Evolutionary conservation across 805 yeast species (phyloP).

Genomic region (Scheffersomyces lignosus): DNA sequence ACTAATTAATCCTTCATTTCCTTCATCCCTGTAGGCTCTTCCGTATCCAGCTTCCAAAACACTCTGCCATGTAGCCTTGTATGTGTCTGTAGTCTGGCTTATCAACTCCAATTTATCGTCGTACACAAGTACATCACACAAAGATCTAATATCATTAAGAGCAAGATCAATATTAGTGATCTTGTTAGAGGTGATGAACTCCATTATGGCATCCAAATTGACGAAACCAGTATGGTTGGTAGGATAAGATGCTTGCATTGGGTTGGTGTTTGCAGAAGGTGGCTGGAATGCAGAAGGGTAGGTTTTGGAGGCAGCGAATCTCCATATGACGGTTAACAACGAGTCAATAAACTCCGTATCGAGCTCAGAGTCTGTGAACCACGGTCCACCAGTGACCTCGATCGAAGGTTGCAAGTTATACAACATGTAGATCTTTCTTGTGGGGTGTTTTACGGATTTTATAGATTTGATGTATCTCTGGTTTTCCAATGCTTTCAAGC

Average conservation of each 20-base stretch:
- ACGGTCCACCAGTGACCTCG: constrained; percentile 98
- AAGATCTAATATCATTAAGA: constrained; percentile 68
- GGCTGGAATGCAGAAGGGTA: constrained; percentile 70
- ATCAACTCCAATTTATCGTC: constrained; percentile 82
- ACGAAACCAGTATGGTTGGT: constrained; percentile 65
- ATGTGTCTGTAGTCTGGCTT: constrained; percentile 54
- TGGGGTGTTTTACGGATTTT: constrained; percentile 88
- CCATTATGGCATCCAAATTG: constrained; percentile 68
- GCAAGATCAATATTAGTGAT: constrained; percentile 82
- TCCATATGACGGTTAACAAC: constrained; percentile 81
- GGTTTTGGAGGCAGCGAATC: constrained; percentile 73
- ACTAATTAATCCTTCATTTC: constrained; percentile 8
- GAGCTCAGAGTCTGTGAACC: constrained; percentile 96
- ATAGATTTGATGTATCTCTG: constrained; percentile 86
- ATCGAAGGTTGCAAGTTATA: constrained; percentile 90
- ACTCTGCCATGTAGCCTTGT: constrained; percentile 82
- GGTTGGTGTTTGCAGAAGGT: constrained; percentile 32
- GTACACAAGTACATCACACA: constrained; percentile 83
- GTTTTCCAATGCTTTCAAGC: constrained; percentile 75
- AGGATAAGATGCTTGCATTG: constrained; percentile 51
- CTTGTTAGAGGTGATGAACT: constrained; percentile 68
- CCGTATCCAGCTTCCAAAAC: constrained; percentile 69
- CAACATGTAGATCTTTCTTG: constrained; percentile 94
- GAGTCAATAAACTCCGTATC: constrained; percentile 92
- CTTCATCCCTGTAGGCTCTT: constrained; percentile 23